Percentiles rank a stretch among this genome's conserved stretches.
Evolutionary conservation across 2,329 filamentous ascomycete genomes (phyloP).

Genomic region (Penicillium janthinellum): DNA sequence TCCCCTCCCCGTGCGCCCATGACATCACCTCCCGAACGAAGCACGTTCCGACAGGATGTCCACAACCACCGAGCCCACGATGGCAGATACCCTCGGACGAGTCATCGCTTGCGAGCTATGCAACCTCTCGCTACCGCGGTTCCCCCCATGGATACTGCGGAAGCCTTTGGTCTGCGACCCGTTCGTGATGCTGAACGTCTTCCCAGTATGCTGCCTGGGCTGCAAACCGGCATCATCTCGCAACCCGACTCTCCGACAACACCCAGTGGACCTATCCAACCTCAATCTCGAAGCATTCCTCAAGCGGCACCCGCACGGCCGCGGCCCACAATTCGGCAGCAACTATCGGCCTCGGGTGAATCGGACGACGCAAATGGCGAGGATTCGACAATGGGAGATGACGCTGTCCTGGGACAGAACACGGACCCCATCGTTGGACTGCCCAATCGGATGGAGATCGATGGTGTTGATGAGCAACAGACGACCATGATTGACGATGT

Average conservation of each 20-base stretch:
- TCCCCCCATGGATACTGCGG: conserved; percentile 67
- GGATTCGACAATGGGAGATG: conserved; percentile 74
- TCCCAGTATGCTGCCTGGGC: conserved; percentile 75
- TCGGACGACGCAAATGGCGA: conserved; percentile 84
- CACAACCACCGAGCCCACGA: conserved; percentile 52
- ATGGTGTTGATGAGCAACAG: conserved; percentile 82
- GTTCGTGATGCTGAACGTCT: conserved; percentile 81
- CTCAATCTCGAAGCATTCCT: conserved; percentile 58
- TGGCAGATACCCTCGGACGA: conserved; percentile 44
- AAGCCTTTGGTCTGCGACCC: conserved; percentile 73
- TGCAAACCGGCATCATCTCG: conserved; percentile 72
- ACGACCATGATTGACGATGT: conserved; percentile 69
- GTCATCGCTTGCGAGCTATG: conserved; percentile 57
- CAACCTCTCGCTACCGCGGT: conserved; percentile 70
- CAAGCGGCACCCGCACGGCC: conserved; percentile 62
- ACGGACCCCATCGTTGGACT: conserved; percentile 75
- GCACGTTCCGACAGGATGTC: conserved; percentile 61
- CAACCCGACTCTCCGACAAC: conserved; percentile 91
- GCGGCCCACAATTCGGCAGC: conserved; percentile 84
- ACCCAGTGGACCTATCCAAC: conserved; percentile 67
- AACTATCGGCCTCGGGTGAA: conserved; percentile 82
- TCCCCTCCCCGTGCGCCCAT: conserved; percentile 65
- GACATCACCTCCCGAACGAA: conserved; percentile 71
- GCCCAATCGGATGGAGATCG: conserved; percentile 78
- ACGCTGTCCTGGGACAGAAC: conserved; percentile 50